Evolutionary conservation across 2,329 filamentous ascomycete genomes (phyloP).

Genomic region (Ceratocystis lukuohia): DNA sequence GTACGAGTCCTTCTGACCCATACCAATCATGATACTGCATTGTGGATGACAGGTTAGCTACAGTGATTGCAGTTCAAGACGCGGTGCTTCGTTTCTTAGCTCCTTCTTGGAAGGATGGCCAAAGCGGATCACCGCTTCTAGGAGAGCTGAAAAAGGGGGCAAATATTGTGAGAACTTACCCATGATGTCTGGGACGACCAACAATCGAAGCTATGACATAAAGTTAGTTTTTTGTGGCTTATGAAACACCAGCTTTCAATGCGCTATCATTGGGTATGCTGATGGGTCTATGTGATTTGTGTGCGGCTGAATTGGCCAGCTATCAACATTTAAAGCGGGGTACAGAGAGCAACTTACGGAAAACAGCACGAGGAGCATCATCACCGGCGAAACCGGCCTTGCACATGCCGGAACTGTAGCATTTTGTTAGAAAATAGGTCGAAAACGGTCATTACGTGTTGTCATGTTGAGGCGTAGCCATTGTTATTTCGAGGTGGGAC

Average conservation of each 20-base stretch:
- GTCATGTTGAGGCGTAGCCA: not conserved
- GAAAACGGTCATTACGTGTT: not conserved
- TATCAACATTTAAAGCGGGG: conserved; percentile 28
- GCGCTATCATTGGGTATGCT: conserved; percentile 5
- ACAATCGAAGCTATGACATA: conserved; percentile 76
- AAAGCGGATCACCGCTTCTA: conserved; percentile 8
- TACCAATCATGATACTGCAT: conserved; percentile 98
- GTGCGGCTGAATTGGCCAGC: conserved; percentile 7
- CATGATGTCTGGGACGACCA: conserved; percentile 98
- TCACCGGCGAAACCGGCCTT: conserved; percentile 99
- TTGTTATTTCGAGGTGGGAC: not conserved
- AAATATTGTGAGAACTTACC: conserved; percentile 48
- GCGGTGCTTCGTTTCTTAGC: not conserved
- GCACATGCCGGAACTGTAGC: conserved; percentile 94
- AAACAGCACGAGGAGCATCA: conserved; percentile 98
- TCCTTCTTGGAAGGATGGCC: conserved; percentile 11
- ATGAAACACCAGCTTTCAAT: not conserved
- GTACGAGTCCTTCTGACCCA: conserved; percentile 99
- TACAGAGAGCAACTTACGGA: conserved; percentile 81
- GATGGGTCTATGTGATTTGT: conserved; percentile 21
- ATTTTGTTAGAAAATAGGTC: conserved; percentile 13
- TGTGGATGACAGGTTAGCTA: conserved; percentile 25
- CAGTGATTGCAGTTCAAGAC: conserved; percentile 6
- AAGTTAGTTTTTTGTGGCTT: conserved; percentile 18
- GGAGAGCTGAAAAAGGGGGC: conserved; percentile 13